Evolutionary conservation across 2,329 filamentous ascomycete species (phyloP), one percentile per base, ranked within the genome.

Genomic region (Rhynchosporium agropyri): DNA sequence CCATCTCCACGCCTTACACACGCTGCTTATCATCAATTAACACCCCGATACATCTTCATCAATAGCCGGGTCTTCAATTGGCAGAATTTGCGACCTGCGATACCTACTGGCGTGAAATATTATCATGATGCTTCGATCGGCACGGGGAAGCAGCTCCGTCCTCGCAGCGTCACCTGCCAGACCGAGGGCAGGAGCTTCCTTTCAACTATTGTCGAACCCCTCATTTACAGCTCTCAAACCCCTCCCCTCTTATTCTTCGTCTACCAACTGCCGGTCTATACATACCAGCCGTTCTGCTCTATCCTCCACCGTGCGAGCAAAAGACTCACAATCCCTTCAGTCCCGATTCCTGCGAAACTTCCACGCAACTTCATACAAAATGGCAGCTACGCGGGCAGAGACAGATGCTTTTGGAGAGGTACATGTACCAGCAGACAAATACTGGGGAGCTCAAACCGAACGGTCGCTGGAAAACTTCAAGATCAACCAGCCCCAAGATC

Each of bases 401-500:
- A 95, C 87, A 79, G 95, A 99, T 83, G 95, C 95, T 79, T 98
- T 98, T 83, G 95, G 95, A 80, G 92, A 96, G 82, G 86, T 99
- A 77, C 87, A 97, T 82, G 93, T 98, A 71, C 85, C 90, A 48
- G 84, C 84, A 69, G 92, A 97, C 86, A 94, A 90, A 83, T 99
- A 99, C 85, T 99, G 95, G 94, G 95, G 95, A 75, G 94, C 94
- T 65, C 94, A 97, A 84, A 97, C 94, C 60, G 90, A 97, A 84
- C 89, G 94, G 70, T 98, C 94, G 58, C 85, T 98, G 77, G 89
- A 90, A 79, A 99, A 99, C 84, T 99, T 99, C 85, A 90, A 89
- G 78, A 98, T 99, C 87, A 98, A 98, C 81, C 95, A 98, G 84
- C 95, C 95, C 65, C 92, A 97, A 80, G 95, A 99, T 77, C 92